Evolutionary conservation across 2,329 filamentous ascomycete genomes (phyloP), one percentile per base, ranked within the genome.

Genomic region (Laburnicola sp.): DNA sequence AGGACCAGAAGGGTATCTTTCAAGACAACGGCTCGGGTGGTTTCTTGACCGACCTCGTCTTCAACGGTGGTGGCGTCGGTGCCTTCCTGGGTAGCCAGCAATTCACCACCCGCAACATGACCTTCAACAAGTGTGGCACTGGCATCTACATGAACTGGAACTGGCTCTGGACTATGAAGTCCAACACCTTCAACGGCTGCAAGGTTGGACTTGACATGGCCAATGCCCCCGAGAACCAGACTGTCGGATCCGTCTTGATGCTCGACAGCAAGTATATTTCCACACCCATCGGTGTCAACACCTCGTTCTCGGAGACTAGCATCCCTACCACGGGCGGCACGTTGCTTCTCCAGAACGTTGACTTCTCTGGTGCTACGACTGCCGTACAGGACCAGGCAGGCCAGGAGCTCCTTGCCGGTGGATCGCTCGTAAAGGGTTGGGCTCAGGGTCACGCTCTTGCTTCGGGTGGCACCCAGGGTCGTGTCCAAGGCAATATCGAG

Each of bases 261-360:
- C 77, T 92, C 47, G 93, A 97, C 78, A 92, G 87, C 76, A 85
- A 80, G 60, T 84, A 97, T 64, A 82, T 79, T 58, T 87, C 89
- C 74, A 93, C 89, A 1, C 82, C 82, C 1, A 82, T 90, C 48
- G 93, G 89, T 59, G 80, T 97, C 64, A 83, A 83, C 62, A 93
- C 91, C 25, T 83, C 87, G 1, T 96, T 89, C 50, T 80, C 85
- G 7, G 89, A 87, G 75, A 80, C 82, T 60, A 84, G 82, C 48
- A 80, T 86, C 50, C 80, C 84, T 22, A 75, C 80, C 49, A 89
- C 88, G 62, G 93, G 91, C 66, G 90, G 89, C 54, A 90, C 89
- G 10, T 81, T 97, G 39, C 82, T 96, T 59, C 74, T 97, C 8
- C 89, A 96, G 75, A 97, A 97, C 61, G 89, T 95, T 30, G 91